phyloP scores from a whole-genome alignment of 176 grass and related monocot genomes.

The Phoenix roebelenii region DNA sequence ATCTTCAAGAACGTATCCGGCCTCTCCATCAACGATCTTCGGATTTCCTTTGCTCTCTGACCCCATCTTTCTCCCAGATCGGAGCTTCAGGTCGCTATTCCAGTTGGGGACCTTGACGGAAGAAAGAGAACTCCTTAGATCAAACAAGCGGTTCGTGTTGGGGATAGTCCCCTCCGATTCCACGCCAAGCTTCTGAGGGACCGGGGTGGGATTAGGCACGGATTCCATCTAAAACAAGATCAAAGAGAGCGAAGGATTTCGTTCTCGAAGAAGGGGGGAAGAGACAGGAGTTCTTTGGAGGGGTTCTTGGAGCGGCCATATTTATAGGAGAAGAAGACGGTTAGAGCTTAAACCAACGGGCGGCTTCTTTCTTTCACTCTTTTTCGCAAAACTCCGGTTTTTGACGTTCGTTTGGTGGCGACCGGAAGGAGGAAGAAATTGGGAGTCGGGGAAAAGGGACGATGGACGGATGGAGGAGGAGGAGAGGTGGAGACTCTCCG shows the following conservation, averaged over 20 bases:
- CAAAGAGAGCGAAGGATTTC: background rate
- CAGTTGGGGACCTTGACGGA: conserved; percentile 12
- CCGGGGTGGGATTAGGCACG: conserved; percentile 8
- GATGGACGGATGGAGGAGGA: too few relatives aligned
- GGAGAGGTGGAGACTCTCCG: too few relatives aligned
- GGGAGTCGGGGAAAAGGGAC: too few relatives aligned
- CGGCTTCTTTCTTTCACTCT: too few relatives aligned
- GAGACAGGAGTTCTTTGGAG: too few relatives aligned
- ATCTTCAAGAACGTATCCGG: conserved; percentile 83
- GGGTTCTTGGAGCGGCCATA: too few relatives aligned
- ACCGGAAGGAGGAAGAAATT: too few relatives aligned
- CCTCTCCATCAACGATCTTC: conserved; percentile 65
- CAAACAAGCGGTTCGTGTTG: conserved; percentile 20
- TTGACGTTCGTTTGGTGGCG: too few relatives aligned
- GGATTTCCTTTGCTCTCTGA: conserved; percentile 36
- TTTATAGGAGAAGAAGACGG: too few relatives aligned
- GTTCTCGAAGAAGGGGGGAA: too few relatives aligned
- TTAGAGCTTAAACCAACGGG: too few relatives aligned
- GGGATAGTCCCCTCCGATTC: background rate
- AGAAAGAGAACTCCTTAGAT: conserved; percentile 32
- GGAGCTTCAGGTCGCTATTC: background rate
- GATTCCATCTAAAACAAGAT: conserved; percentile 23
- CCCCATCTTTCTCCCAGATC: conserved; percentile 9
- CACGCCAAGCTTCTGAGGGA: conserved; percentile 16
- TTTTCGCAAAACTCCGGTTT: too few relatives aligned